These are phyloP conservation scores for Amanita jacksonii DNA, from an alignment of 768 basidiomycete genomes.

Conservation along the genomic window DNA sequence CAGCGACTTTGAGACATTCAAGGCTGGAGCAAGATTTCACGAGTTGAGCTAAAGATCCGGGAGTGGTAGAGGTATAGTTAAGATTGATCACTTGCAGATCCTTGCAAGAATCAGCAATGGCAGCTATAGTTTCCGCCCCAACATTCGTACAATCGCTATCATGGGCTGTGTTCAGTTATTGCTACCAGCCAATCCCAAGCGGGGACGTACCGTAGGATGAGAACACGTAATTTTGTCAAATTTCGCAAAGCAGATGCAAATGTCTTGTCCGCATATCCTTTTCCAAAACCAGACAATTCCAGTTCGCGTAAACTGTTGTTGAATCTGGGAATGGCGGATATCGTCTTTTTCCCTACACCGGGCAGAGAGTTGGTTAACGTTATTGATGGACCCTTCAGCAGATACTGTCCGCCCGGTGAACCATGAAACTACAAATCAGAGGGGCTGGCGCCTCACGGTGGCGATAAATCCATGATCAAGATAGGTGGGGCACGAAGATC, in stretches of 20 bases:
- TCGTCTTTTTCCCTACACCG: conserved; percentile 41
- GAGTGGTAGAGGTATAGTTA: conserved; percentile 49
- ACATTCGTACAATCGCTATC: conserved; percentile 53
- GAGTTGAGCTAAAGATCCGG: conserved; percentile 35
- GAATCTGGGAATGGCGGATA: conserved; percentile 32
- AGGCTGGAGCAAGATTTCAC: conserved; percentile 28
- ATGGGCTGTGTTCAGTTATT: conserved; percentile 1
- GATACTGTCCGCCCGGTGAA: conserved; percentile 30
- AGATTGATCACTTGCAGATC: conserved; percentile 42
- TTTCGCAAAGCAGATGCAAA: conserved; percentile 42
- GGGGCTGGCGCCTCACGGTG: conserved; percentile 25
- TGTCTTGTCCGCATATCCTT: conserved; percentile 38
- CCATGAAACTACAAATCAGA: background rate
- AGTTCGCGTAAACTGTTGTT: conserved; percentile 34
- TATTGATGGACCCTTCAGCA: conserved; percentile 45
- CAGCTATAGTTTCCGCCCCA: conserved; percentile 36
- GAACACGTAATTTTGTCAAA: conserved; percentile 32
- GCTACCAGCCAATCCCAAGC: background rate
- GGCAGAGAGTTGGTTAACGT: conserved; percentile 38
- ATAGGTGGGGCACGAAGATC: conserved; percentile 37
- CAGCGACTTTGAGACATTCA: conserved; percentile 53
- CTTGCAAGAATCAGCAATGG: conserved; percentile 31
- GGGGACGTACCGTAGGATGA: conserved; percentile 43
- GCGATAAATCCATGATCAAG: conserved; percentile 47
- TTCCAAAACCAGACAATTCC: conserved; percentile 38